Conservation (phyloP, 495 filamentous ascomycete species). For the Neurospora sp. region DNA sequence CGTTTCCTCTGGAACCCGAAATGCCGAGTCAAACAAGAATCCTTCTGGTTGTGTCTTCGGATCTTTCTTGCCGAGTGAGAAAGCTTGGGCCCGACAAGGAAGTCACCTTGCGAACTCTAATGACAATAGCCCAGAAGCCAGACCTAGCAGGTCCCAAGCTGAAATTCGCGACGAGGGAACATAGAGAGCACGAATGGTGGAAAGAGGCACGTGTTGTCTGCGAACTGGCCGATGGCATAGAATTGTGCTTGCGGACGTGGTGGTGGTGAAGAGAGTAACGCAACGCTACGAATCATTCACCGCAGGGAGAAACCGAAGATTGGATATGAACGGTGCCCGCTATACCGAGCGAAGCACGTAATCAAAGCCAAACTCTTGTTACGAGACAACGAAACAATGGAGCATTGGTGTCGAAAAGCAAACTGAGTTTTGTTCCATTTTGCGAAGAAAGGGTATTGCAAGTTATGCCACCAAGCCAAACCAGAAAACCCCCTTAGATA, state of each 20-base stretch:
- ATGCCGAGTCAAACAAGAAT: not conserved
- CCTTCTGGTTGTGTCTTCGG: not conserved
- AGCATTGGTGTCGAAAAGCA: not conserved
- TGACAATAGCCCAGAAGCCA: not conserved
- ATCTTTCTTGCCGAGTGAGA: not conserved
- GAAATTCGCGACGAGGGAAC: accelerated
- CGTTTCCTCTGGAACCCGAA: too few relatives aligned
- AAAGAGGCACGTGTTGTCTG: not conserved
- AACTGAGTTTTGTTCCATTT: not conserved
- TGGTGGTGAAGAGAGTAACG: not conserved
- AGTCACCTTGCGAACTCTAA: not conserved
- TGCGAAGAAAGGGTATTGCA: too few relatives aligned
- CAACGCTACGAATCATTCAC: not conserved
- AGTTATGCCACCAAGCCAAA: not conserved
- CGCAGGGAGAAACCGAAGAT: not conserved
- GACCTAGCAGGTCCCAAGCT: not conserved
- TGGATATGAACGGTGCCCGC: not conserved
- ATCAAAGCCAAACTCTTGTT: not conserved
- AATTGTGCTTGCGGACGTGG: not conserved
- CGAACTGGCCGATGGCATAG: not conserved
- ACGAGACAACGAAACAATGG: not conserved
- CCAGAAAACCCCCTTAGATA: not conserved
- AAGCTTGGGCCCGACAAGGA: not conserved
- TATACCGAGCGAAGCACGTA: not conserved
- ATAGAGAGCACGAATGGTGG: not conserved